A percentile compares a stretch with the other conserved stretches of the same genome.
Evolutionary conservation across 2,329 filamentous ascomycete species (phyloP).

Genomic region (Tolypocladium guangdongense): DNA sequence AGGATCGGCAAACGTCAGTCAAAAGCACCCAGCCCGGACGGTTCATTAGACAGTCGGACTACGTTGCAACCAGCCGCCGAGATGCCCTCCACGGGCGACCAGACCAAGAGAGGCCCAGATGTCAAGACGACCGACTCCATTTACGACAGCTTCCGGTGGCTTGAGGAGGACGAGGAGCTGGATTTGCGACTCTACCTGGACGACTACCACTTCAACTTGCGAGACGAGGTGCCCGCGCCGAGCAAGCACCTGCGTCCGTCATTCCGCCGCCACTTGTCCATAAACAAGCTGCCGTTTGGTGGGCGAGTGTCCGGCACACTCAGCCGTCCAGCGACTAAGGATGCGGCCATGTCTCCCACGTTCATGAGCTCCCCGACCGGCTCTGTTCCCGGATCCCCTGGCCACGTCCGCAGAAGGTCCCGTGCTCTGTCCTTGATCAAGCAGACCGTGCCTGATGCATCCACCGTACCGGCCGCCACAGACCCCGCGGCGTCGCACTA

Average conservation of each 20-base stretch:
- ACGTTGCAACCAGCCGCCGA: constrained; percentile 3
- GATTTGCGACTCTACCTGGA: constrained; percentile 57
- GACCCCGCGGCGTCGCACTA: constrained; percentile 74
- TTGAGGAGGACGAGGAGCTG: constrained; percentile 62
- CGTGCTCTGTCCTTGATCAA: constrained; percentile 42
- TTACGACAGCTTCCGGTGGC: constrained; percentile 60
- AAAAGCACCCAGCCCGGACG: constrained; percentile 5
- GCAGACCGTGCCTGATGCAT: constrained; percentile 19
- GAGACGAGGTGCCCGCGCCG: constrained; percentile 34
- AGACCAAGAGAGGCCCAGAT: constrained; percentile 7
- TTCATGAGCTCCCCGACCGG: constrained; percentile 12
- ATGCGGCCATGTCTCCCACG: constrained; percentile 21
- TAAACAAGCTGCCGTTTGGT: constrained; percentile 52
- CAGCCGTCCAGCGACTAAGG: constrained; percentile 35
- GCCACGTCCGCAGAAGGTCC: constrained; percentile 39
- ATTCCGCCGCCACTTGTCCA: constrained; percentile 61
- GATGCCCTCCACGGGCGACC: constrained; percentile 13
- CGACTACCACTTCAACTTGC: constrained; percentile 56
- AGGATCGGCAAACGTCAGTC: constrained; percentile 14
- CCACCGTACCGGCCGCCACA: constrained; percentile 25
- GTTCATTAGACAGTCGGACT: background rate
- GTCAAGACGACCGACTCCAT: constrained; percentile 38
- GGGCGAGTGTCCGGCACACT: constrained; percentile 39
- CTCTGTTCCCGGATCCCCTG: constrained; percentile 11
- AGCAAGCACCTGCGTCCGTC: constrained; percentile 42